Base-by-base conservation (phyloP, 2,329 filamentous ascomycete species). In the Chaetomium sp. region DNA sequence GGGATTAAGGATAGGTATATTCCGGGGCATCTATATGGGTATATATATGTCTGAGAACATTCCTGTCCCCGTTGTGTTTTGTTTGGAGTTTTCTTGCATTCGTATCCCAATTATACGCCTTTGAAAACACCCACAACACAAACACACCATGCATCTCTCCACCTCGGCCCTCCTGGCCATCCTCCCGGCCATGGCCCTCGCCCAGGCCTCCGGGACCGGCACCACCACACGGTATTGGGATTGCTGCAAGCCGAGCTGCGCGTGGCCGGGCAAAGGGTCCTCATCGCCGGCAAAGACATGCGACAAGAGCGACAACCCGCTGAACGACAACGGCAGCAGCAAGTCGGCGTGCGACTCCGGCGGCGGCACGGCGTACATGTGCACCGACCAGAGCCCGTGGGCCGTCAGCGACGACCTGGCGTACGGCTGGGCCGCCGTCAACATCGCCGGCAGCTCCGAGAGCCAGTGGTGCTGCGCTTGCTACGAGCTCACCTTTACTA, bases 401-500 rank as follows among this genome's bases (percentile, higher is more conserved):
- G 74, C 73, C 3, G 69, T 80, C 60, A 77, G 72, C 67, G 73
- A 76, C 55, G 72, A 69, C 7, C 60, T 79, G 14, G 72, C 79
- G 14, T 82, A 81, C 65, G 79, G 79, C 42, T 81, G 76, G 64
- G 78, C 78, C 2, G 78, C 79, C 49, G 76, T 76, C 46, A 74
- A 70, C 63, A 73, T 80, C 59, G 61, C 63, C 5, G 74, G 73
- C 52, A 67, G 70, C 56, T 73, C 67, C 50, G 63, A 65, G 53
- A 54, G 59, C 7, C 12, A 43, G 12, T 66, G 64, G 64, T 65
- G 63, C 61, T 65, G 64, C 69, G 76, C 67, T 19, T 84, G 81
- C 70, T 84, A 82, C 67, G 77, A 82, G 68, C 70, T 85, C 54
- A 81, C 79, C 10, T 83, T 85, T 65, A 83, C 79, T 9, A 76